phyloP scores from a whole-genome alignment of 495 filamentous ascomycete genomes.

The Lophium mytilinum region DNA sequence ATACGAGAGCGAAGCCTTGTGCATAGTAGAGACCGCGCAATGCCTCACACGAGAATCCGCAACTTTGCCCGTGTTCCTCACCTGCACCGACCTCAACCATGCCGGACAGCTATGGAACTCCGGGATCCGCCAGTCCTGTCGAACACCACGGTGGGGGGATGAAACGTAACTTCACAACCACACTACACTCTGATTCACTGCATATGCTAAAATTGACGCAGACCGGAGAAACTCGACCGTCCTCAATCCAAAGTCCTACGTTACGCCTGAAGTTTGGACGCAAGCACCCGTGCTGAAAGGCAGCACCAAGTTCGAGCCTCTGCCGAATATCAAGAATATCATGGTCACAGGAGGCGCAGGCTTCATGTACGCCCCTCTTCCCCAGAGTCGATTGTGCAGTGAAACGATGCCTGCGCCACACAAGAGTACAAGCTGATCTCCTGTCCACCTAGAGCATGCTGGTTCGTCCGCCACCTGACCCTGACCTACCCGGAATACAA shows the following conservation, averaged over 20 bases:
- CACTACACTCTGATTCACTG: background rate
- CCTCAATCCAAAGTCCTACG: slow-evolving; percentile 21
- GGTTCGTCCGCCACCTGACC: slow-evolving; percentile 63
- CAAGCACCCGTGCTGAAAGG: slow-evolving; percentile 57
- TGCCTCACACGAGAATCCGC: no score
- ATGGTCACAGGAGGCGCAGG: slow-evolving; percentile 66
- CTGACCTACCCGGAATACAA: slow-evolving; percentile 63
- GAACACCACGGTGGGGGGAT: no score
- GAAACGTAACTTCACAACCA: background rate
- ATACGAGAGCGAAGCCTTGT: no score
- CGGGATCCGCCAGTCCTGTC: no score
- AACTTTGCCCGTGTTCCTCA: no score
- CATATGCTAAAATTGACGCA: background rate
- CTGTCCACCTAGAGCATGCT: slow-evolving; percentile 47
- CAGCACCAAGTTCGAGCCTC: slow-evolving; percentile 54
- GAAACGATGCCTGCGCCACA: background rate
- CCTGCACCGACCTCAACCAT: no score
- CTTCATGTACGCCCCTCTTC: slow-evolving; percentile 49
- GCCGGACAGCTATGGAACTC: no score
- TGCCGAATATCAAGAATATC: slow-evolving; percentile 58
- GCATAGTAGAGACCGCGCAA: no score
- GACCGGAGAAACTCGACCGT: slow-evolving; percentile 22
- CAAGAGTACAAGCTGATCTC: background rate
- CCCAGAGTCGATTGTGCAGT: background rate
- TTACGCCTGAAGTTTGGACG: slow-evolving; percentile 44